Base-by-base conservation (phyloP, 163 green algal species). In the Coccomyxa subellipsoidea region DNA sequence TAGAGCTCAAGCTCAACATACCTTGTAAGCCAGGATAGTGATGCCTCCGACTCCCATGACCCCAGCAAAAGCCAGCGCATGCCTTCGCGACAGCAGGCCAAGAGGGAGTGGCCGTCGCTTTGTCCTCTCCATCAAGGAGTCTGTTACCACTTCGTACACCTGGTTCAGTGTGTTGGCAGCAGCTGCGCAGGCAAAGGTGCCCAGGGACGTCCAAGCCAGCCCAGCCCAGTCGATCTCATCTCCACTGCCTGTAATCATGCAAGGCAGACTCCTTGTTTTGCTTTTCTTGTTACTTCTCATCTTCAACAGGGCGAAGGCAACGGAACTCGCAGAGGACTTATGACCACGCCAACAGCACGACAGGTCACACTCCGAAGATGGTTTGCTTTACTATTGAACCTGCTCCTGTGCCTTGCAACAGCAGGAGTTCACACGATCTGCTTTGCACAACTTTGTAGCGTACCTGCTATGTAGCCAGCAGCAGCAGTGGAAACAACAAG, bases 141-240 rank as follows among this genome's bases (percentile, higher is more conserved):
- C 97, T 32, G 96, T 97, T 15, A 80, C 66, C 7, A 95, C 82
- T 81, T 98, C 90, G 81, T 91, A 92, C 36, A 86, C 83, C 89
- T 99, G 97, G 82, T 99, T 99, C 0, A 98, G 85, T 0, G 96
- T 93, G 90, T 99, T 99, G 82, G 97, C 97, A n/a, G 89, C 95
- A 1, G 95, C 93, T 31, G 96, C 90, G 35, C 90, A 91, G 0
- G 93, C 90, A 66, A 97, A 89, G 1, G 97, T 99, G 59, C 97
- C 97, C 8, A 98, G 54, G 7, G 86, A 92, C 0, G 94, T 97
- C 92, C 91, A 98, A 7, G 80, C 89, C 0, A 98, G 84, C 54
- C 90, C 88, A 0, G 47, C 81, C 88, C 91, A 97, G 82, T 98
- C 91, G 12, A 98, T 89, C 0, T 0, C 18, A 29, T 98, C 93